Conservation (phyloP, 805 yeast species). For the Saccharomycopsis guyanensis region DNA sequence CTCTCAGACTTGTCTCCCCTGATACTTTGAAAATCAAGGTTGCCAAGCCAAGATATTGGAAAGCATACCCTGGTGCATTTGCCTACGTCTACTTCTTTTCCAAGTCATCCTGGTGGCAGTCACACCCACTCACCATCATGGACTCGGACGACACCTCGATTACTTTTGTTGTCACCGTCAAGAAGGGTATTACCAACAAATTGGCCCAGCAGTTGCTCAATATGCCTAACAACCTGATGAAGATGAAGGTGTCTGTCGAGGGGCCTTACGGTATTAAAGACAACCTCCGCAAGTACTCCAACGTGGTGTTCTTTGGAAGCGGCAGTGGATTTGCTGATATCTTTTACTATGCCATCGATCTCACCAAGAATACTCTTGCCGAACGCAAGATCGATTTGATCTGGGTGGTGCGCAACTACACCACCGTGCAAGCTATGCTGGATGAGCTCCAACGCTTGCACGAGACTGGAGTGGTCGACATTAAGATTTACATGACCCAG, state of each 20-base stretch:
- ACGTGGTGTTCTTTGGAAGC: slow-evolving; percentile 39
- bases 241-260: slow-evolving; percentile 38
- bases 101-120: slow-evolving; percentile 52
- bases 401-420: slow-evolving; percentile 42
- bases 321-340: slow-evolving; percentile 50
- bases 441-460: slow-evolving; percentile 32
- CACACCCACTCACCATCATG: slow-evolving; percentile 65
- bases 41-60: slow-evolving; percentile 42
- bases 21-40: slow-evolving; percentile 39
- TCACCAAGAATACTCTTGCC: slow-evolving; percentile 23
- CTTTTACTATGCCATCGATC: slow-evolving; percentile 33
- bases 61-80: slow-evolving; percentile 46
- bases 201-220: slow-evolving; percentile 26
- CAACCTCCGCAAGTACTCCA: slow-evolving; percentile 33
- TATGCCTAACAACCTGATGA: slow-evolving; percentile 23
- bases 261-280: slow-evolving; percentile 53
- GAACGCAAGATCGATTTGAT: slow-evolving; percentile 30
- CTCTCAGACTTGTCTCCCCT: slow-evolving; percentile 27
- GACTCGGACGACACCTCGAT: slow-evolving; percentile 35
- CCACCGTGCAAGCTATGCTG: slow-evolving; percentile 39
- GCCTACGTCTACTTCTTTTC: slow-evolving; percentile 51
- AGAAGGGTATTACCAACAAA: slow-evolving; percentile 49
- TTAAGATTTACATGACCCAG: slow-evolving; percentile 26
- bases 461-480: slow-evolving; percentile 26
- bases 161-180: slow-evolving; percentile 40